Evolutionary conservation across 768 basidiomycete genomes (phyloP).

Genomic region (Leccinum incarnatum): DNA sequence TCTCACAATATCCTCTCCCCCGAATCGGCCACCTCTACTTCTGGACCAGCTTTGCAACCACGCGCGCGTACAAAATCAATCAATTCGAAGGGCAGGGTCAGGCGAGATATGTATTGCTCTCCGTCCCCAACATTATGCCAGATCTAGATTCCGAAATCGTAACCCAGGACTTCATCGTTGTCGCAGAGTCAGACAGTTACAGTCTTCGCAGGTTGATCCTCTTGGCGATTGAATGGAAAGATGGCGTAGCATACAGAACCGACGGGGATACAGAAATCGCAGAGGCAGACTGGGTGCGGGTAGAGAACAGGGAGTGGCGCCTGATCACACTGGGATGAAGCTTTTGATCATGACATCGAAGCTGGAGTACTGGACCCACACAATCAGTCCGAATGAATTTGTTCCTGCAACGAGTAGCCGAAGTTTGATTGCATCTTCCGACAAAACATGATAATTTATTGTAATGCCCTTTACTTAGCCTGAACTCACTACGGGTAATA

Average conservation of each 20-base stretch:
- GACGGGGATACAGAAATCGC: not conserved
- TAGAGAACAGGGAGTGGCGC: conserved; percentile 15
- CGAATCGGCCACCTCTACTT: conserved; percentile 11
- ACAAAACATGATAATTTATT: not conserved
- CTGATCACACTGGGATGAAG: not conserved
- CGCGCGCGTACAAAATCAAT: not conserved
- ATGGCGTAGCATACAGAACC: not conserved
- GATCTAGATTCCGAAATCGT: not conserved
- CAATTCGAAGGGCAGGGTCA: not conserved
- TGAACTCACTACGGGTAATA: too few relatives aligned
- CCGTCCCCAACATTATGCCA: not conserved
- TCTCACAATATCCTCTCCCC: not conserved
- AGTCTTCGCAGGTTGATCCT: not conserved
- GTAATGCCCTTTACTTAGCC: too few relatives aligned
- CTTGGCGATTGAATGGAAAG: not conserved
- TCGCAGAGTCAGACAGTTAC: not conserved
- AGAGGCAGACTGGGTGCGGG: not conserved
- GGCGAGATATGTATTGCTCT: not conserved
- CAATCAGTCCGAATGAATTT: too few relatives aligned
- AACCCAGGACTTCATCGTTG: conserved; percentile 11
- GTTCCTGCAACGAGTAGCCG: not conserved
- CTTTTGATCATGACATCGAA: not conserved
- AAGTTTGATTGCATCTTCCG: not conserved
- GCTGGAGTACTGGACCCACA: not conserved
- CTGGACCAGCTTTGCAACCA: conserved; percentile 14